Conservation (phyloP, 768 basidiomycete genomes). For the Leucocoprinus birnbaumii region DNA sequence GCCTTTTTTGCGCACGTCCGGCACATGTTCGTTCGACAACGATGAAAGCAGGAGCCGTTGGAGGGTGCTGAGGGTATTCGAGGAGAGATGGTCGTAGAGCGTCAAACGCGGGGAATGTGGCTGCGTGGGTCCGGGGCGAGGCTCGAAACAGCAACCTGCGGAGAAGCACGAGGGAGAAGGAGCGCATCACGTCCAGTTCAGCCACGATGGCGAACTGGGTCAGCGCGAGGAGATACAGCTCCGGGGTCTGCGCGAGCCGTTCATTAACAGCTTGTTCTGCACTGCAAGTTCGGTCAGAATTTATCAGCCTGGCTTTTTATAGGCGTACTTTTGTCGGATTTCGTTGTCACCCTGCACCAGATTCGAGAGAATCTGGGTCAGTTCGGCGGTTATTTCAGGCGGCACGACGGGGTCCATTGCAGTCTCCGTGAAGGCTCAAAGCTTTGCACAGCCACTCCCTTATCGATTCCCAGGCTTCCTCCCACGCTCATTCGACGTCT, state of each 20-base stretch:
- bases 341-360: conserved; percentile 83
- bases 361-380: conserved; percentile 84
- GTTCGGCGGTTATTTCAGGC: conserved; percentile 68
- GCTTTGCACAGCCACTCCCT: conserved; percentile 4
- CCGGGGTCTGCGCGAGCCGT: conserved; percentile 71
- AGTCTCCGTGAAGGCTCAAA: not conserved
- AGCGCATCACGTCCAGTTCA: conserved; percentile 84
- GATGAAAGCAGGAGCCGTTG: conserved; percentile 73
- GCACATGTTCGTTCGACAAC: conserved; percentile 55
- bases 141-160: conserved; percentile 76
- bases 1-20: conserved; percentile 64
- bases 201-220: conserved; percentile 76
- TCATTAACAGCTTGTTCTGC: conserved; percentile 85
- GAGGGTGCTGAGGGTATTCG: conserved; percentile 61
- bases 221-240: conserved; percentile 75
- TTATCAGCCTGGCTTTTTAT: not conserved
- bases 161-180: conserved; percentile 78
- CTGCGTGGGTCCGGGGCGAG: conserved; percentile 27
- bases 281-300: conserved; percentile 27
- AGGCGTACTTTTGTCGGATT: conserved; percentile 64
- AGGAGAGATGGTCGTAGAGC: conserved; percentile 75
- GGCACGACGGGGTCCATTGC: conserved; percentile 51
- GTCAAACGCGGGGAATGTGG: conserved; percentile 35
- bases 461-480: not conserved
- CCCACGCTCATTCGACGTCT: not conserved